Base-by-base conservation (phyloP, 2,329 filamentous ascomycete genomes). In the Zymoseptoria ardabiliae region DNA sequence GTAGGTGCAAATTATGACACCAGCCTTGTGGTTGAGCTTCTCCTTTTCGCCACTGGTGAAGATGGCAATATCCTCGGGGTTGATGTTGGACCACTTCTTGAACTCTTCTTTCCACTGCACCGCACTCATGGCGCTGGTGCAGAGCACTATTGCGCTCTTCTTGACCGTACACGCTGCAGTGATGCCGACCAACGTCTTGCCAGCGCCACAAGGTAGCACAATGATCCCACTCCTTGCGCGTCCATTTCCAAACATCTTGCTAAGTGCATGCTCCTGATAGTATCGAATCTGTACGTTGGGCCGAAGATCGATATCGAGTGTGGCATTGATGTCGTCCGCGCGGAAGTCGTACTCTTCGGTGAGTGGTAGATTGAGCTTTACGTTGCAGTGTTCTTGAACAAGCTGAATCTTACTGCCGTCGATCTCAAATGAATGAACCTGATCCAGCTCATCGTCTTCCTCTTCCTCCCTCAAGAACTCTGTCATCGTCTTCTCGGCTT, bases 181-280 rank as follows among this genome's bases (percentile, higher is more conserved):
- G 67, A 99, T 96, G n/a, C 94, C 94, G 17, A 99, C 94, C 49
- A 99, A 78, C 1, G 94, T 99, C 79, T 99, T 99, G 61, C 94
- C 94, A 19, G 94, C 94, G 66, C 94, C 94, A 73, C 94, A 99
- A 19, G 94, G 94, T 67, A 99, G 76, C 58, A 99, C 94, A 61
- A 99, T 99, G 66, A 99, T 95, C 59, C 94, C 94, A 74, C 91
- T 97, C 78, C 96, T 94, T 13, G 94, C 94, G 75, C 94, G 88
- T 54, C 93, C 93, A 71, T 99, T 99, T 71, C 94, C 93, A 73
- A 99, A 99, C 94, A 99, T 99, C 75, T 99, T 99, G 78, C 90
- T 96, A 9, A 99, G 79, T 65, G 91, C 96, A 77, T 97, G 96
- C 74, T 99, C 94, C 73, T 99, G 94, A 68, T 99, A 99, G 78